These are phyloP conservation scores for Piper longum DNA, from an alignment of 164 flowering plant species.

Conservation along the genomic window DNA sequence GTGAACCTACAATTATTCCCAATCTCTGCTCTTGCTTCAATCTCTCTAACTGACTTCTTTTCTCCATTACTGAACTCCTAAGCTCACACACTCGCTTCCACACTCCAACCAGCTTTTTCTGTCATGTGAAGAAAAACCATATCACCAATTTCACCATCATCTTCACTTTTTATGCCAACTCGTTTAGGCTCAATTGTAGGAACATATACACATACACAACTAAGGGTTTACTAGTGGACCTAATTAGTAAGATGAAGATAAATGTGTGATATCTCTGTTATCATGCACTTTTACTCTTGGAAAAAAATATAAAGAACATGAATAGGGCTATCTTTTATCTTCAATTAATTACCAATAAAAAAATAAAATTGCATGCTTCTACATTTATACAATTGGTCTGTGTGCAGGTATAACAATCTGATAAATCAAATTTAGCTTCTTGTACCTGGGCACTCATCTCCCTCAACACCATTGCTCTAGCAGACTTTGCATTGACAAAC, in stretches of 20 bases:
- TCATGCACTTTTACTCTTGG: neutral
- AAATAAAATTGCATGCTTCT: neutral
- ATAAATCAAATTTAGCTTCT: neutral
- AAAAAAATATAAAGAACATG: too few relatives aligned
- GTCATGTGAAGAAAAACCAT: neutral
- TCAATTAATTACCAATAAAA: too few relatives aligned
- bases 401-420: too few relatives aligned
- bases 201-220: neutral
- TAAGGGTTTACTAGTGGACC: too few relatives aligned
- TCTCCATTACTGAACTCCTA: conserved; percentile 26
- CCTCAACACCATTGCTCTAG: conserved; percentile 18
- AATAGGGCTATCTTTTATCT: too few relatives aligned
- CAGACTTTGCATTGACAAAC: conserved; percentile 51
- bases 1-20: conserved; percentile 17
- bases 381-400: too few relatives aligned
- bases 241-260: too few relatives aligned
- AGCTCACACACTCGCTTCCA: conserved; percentile 18
- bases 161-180: too few relatives aligned
- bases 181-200: too few relatives aligned
- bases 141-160: too few relatives aligned
- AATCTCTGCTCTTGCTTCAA: conserved; percentile 30
- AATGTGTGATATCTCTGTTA: too few relatives aligned
- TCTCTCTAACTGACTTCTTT: conserved; percentile 24
- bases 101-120: conserved; percentile 21
- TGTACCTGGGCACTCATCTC: conserved; percentile 40